Evolutionary conservation across 163 green algal genomes (phyloP).

Genomic region (Trebouxiophyceae sp.): DNA sequence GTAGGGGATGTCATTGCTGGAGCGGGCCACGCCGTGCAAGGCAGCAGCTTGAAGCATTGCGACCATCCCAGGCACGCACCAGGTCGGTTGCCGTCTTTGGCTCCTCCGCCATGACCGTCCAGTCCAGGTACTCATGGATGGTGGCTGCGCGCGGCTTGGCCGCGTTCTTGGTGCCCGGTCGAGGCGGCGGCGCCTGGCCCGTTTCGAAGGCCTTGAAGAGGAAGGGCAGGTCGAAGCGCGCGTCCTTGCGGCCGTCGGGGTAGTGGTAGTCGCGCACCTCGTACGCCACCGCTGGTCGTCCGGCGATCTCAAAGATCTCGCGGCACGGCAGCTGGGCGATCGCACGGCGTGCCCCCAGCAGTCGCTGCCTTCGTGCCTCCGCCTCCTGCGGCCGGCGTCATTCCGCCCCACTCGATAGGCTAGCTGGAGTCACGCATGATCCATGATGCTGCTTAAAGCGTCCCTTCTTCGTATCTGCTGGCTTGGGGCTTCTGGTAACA

Average conservation of each 20-base stretch:
- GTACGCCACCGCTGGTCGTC: constrained; percentile 37
- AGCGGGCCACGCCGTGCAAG: too few species aligned
- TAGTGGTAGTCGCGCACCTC: constrained; percentile 35
- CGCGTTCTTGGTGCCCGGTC: constrained; percentile 51
- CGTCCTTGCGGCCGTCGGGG: constrained; percentile 19
- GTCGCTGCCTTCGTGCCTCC: constrained; percentile 4
- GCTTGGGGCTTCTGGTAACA: too few species aligned
- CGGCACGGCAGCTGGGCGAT: constrained; percentile 25
- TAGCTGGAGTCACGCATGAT: too few species aligned
- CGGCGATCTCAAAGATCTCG: constrained; percentile 38
- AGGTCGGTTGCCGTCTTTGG: constrained; percentile 26
- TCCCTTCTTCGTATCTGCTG: too few species aligned
- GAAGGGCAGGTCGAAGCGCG: constrained; percentile 69
- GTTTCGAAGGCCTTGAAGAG: constrained; percentile 92
- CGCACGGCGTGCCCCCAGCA: constrained; percentile 15
- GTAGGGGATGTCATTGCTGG: too few species aligned
- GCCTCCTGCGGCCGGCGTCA: too few species aligned
- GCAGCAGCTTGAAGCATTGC: too few species aligned
- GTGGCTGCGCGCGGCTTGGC: constrained; percentile 69
- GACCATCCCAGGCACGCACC: constrained; percentile 1
- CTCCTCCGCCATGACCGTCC: constrained; percentile 74
- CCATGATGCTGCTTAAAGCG: too few species aligned
- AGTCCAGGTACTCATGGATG: constrained; percentile 95
- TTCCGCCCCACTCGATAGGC: too few species aligned
- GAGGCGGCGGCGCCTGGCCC: constrained; percentile 51